Conservation (phyloP, 192 early-diverging fungal genomes). For the Coemansia nantahalensis region DNA sequence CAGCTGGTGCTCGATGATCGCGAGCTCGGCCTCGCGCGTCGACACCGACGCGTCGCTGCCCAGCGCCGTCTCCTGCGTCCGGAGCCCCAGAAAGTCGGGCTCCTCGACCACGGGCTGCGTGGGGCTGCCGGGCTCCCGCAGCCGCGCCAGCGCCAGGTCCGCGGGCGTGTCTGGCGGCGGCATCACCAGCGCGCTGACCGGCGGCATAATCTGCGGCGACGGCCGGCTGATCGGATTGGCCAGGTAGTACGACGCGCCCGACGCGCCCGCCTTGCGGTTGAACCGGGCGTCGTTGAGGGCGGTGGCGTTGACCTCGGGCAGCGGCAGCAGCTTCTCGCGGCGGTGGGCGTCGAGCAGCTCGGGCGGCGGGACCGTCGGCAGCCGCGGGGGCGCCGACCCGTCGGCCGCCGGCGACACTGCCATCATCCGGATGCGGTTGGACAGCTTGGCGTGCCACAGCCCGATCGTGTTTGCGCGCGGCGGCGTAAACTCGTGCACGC, state of each 20-base stretch:
- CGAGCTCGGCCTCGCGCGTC: conserved; percentile 37
- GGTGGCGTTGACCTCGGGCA: conserved; percentile 29
- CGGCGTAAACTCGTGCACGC: conserved; percentile 20
- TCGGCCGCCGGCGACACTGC: conserved; percentile 44
- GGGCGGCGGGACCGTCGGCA: conserved; percentile 38
- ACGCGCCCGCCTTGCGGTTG: conserved; percentile 22
- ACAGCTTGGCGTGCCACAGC: conserved; percentile 38
- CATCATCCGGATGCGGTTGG: conserved; percentile 48
- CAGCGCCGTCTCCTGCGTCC: background rate
- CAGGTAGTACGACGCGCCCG: conserved; percentile 38
- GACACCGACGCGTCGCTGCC: conserved; percentile 7
- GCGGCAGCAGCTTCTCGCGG: conserved; percentile 33
- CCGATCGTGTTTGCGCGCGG: conserved; percentile 31
- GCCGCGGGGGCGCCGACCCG: conserved; percentile 42
- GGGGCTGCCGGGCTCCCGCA: background rate
- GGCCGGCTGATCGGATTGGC: conserved; percentile 22
- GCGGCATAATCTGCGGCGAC: background rate
- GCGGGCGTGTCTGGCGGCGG: too few species aligned
- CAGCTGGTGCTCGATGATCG: conserved; percentile 50
- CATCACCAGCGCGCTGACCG: conserved; percentile 6
- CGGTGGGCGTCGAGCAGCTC: conserved; percentile 28
- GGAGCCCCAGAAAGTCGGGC: conserved; percentile 2
- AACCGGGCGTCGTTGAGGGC: conserved; percentile 34
- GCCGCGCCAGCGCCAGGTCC: background rate
- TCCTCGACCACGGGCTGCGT: conserved; percentile 9